These are phyloP conservation scores for Rhynchosporium agropyri DNA, from an alignment of 2,329 filamentous ascomycete genomes.

Conservation along the genomic window DNA sequence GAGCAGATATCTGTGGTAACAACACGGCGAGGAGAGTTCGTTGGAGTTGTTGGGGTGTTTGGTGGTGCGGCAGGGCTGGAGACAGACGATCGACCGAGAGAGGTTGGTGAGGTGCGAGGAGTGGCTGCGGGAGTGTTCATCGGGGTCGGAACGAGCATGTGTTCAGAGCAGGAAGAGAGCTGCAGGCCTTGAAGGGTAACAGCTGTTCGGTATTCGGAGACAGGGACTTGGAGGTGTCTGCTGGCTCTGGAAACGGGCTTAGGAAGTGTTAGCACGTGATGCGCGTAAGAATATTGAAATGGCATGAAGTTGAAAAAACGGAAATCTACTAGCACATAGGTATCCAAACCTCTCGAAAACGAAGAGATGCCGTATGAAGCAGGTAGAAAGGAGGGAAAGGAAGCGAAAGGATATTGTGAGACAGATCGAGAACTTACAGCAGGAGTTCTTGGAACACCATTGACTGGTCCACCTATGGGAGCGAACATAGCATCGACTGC, in stretches of 20 bases:
- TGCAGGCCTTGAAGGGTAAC: background rate
- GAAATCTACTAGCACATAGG: too few relatives aligned
- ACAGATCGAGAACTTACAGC: background rate
- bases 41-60: background rate
- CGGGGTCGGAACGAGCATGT: conserved; percentile 5
- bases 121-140: conserved; percentile 3
- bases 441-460: background rate
- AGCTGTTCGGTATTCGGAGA: background rate
- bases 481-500: background rate
- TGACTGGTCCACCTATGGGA: background rate
- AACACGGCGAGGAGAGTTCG: background rate
- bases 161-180: conserved; percentile 5
- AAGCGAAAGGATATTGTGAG: background rate
- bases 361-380: background rate
- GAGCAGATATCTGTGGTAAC: too few relatives aligned
- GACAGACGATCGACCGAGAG: background rate
- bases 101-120: conserved; percentile 8
- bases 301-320: background rate
- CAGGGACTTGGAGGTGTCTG: background rate
- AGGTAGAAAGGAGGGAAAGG: background rate
- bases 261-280: conserved; percentile 1
- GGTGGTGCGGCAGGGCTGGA: background rate
- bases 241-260: background rate
- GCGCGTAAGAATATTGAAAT: too few relatives aligned
- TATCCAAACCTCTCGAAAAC: too few relatives aligned